Conservation (phyloP, 345 rosid genomes). For the Eucalyptus cloeziana region DNA sequence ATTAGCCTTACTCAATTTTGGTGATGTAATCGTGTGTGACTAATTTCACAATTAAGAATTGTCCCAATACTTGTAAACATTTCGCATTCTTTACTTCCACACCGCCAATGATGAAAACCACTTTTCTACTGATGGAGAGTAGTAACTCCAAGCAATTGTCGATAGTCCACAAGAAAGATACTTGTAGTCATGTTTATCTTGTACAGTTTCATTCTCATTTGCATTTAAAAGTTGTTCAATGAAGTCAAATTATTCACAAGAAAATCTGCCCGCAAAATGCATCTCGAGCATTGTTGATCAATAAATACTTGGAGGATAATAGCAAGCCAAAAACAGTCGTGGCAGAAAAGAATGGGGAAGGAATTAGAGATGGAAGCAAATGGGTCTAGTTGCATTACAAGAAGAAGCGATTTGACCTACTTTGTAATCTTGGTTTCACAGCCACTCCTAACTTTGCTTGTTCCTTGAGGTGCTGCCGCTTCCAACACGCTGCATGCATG, state of each 20-base stretch:
- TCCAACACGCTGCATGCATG: background rate
- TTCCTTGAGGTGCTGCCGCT: background rate
- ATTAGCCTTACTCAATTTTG: background rate
- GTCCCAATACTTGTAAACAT: background rate
- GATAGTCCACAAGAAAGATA: background rate
- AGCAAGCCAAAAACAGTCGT: background rate
- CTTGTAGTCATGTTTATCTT: background rate
- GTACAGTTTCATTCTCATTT: background rate
- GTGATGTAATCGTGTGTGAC: background rate
- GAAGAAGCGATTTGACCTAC: background rate
- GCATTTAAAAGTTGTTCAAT: background rate
- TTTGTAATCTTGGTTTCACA: background rate
- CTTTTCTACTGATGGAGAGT: background rate
- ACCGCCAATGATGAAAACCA: background rate
- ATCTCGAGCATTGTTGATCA: background rate
- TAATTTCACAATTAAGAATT: background rate
- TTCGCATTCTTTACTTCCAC: background rate
- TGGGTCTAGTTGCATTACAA: background rate
- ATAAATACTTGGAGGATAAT: background rate
- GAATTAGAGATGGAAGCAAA: background rate
- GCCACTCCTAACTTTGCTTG: background rate
- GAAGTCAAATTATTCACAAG: background rate
- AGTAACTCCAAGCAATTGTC: background rate
- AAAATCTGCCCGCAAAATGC: background rate
- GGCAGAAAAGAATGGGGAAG: background rate